Evolutionary conservation across 164 flowering plant species (phyloP), one percentile per base, ranked within the genome.

Genomic region (Annona squamosa): DNA sequence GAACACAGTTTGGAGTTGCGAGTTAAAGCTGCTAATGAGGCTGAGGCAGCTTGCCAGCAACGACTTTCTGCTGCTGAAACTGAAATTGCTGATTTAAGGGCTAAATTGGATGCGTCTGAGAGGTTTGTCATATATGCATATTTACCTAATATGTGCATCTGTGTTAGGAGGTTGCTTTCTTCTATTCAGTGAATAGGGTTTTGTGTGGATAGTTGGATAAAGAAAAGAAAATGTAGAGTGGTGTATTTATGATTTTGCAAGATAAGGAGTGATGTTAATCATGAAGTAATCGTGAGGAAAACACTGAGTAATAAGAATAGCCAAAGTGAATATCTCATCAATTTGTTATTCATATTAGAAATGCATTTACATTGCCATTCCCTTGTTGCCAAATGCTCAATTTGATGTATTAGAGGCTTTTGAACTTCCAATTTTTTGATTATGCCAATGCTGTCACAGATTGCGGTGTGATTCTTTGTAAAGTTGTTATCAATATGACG

Each of bases 21-120:
- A 73, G 93, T 96, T 26, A 93, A 85, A 81, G 97, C 99, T 73
- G 99, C 99, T 59, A 85, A 86, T 82, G 99, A 96, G 86, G 89
- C 97, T 73, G 97, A 91, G 82, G 86, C 87, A 74, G 97, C 97
- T 74, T 93, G 92, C 82, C 93, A 88, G 67, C 87, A 84, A 74
- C 86, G 99, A 80, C 97, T 96, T 73, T 79, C 87, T 76, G 86
- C 83, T 68, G 91, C 99, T 62, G 91, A 90, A 81, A 87, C 91
- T 73, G 99, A 96, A 86, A 88, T 91, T 71, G 78, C 88, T 74
- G 95, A 88, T 69, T 79, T 96, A 78, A 85, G 95, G 83, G 80
- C 82, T 56, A 82, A 90, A 81, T 70, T 93, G 74, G 97, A 93
- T 86, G 86, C 88, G 79, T 84, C 88, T 77, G 91, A 89, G 77